Base-by-base conservation (phyloP, 78 protist genomes). In the Dictyostelium citrinum region DNA sequence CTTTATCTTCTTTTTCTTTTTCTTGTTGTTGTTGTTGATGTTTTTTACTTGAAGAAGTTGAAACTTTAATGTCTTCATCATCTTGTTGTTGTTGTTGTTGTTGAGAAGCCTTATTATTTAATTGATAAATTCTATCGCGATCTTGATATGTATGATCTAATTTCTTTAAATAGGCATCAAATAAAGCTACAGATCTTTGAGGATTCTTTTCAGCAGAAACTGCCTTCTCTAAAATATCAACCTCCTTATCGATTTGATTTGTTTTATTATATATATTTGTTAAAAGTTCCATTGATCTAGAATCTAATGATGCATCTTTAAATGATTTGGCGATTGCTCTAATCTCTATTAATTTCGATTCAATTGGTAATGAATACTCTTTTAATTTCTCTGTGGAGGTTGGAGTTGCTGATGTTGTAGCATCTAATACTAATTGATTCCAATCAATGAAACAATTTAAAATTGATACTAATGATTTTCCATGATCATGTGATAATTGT, bases 101-200 rank as follows among this genome's bases (percentile, higher is more conserved):
- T 6, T 39, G 12, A 16, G 24, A 2, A 68, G 27, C 45, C 39
- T 75, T 75, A 22, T 75, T 75, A 33, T 49, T 84, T 78, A 71
- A 74, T 78, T 55, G 84, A 61, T 88, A 88, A 55, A 88, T 88
- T 49, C 84, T 78, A 35, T 88, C 93, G 12, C 93, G 58, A 78
- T 88, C 93, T 27, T 88, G 84, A 58, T 88, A 88, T 39, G 81
- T 67, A 67, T 29, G 81, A 29, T 88, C 78, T 22, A 88, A 39
- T 58, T 88, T 88, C 24, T 33, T 58, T 22, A 88, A 55, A 35
- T 67, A 67, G 4, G 93, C 39, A 22, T 76, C 58, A 60, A 88
- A 43, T 24, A 88, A 43, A 5, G 80, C 85, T 17, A 88, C 37
- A 16, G 61, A 14, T 76, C 37, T 88, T 37, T 83, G 85, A 11